Evolutionary conservation across 805 yeast genomes (phyloP).

Genomic region (Naumovozyma castellii): DNA sequence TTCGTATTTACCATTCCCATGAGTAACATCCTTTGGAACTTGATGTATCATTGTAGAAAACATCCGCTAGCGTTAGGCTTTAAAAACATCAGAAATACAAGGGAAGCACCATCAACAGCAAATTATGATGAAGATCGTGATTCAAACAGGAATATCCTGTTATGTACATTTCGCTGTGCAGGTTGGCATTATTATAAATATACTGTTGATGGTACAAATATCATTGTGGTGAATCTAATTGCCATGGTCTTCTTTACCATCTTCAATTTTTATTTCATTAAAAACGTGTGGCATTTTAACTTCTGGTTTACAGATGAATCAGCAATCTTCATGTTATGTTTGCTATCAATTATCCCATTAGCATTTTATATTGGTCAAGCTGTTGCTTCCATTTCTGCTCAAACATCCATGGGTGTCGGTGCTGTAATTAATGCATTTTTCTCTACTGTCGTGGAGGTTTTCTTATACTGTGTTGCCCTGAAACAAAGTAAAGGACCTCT

Average conservation of each 20-base stretch:
- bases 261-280: slow-evolving; percentile 59
- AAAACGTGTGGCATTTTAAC: slow-evolving; percentile 34
- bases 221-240: slow-evolving; percentile 78
- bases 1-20: slow-evolving; percentile 86
- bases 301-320: slow-evolving; percentile 44
- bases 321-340: slow-evolving; percentile 61
- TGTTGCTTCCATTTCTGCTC: slow-evolving; percentile 97
- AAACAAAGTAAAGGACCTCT: slow-evolving; percentile 74
- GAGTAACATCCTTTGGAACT: slow-evolving; percentile 64
- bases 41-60: slow-evolving; percentile 70
- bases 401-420: slow-evolving; percentile 97
- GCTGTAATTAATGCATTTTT: slow-evolving; percentile 97
- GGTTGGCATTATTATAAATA: slow-evolving; percentile 92
- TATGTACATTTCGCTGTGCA: slow-evolving; percentile 86
- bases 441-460: slow-evolving; percentile 91
- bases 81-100: slow-evolving; percentile 40
- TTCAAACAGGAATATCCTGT: slow-evolving; percentile 47
- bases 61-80: slow-evolving; percentile 87
- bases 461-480: slow-evolving; percentile 83
- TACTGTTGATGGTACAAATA: slow-evolving; percentile 93
- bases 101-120: neutral
- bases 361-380: slow-evolving; percentile 98
- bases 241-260: slow-evolving; percentile 75
- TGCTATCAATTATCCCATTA: slow-evolving; percentile 80
- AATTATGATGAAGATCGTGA: slow-evolving; percentile 10